Conservation (phyloP, 441 rosid genomes). For the Flueggea neowawraea region DNA sequence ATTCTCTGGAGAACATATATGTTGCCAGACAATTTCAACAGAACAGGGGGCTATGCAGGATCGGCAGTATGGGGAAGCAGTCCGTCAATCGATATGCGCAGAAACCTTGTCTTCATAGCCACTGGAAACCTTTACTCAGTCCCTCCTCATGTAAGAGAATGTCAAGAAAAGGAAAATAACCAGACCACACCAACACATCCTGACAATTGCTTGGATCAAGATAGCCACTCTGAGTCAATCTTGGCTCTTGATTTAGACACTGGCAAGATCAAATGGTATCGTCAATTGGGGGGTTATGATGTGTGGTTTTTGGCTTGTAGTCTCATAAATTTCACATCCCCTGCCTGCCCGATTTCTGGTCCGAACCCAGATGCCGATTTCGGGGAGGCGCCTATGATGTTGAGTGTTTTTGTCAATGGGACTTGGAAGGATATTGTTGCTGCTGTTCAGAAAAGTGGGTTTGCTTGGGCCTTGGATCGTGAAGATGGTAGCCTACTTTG, state of each 20-base stretch:
- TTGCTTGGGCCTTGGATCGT: conserved; percentile 30
- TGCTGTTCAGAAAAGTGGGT: conserved; percentile 41
- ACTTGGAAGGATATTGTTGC: conserved; percentile 16
- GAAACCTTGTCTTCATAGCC: conserved; percentile 37
- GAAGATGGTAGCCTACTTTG: conserved; percentile 27
- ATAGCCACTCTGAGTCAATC: conserved; percentile 31
- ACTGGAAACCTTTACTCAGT: conserved; percentile 43
- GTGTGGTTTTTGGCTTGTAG: conserved; percentile 32
- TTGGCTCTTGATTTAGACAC: conserved; percentile 24
- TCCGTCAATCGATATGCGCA: conserved; percentile 24
- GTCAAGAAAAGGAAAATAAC: conserved; percentile 39
- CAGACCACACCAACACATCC: conserved; percentile 27
- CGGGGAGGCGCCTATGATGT: conserved; percentile 35
- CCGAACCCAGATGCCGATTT: conserved; percentile 47
- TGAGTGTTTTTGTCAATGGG: conserved; percentile 1
- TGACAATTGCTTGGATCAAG: conserved; percentile 33
- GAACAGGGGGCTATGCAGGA: conserved; percentile 28
- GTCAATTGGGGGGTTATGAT: conserved; percentile 39
- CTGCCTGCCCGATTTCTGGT: conserved; percentile 37
- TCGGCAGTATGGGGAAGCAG: conserved; percentile 46
- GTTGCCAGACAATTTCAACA: conserved; percentile 33
- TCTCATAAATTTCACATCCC: conserved; percentile 16
- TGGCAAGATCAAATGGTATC: conserved; percentile 33
- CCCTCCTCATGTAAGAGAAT: conserved; percentile 25
- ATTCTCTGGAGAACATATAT: conserved; percentile 2